Evolutionary conservation across 345 rosid species (phyloP), one percentile per base, ranked within the genome.

Genomic region (Chamaenerion angustifolium): DNA sequence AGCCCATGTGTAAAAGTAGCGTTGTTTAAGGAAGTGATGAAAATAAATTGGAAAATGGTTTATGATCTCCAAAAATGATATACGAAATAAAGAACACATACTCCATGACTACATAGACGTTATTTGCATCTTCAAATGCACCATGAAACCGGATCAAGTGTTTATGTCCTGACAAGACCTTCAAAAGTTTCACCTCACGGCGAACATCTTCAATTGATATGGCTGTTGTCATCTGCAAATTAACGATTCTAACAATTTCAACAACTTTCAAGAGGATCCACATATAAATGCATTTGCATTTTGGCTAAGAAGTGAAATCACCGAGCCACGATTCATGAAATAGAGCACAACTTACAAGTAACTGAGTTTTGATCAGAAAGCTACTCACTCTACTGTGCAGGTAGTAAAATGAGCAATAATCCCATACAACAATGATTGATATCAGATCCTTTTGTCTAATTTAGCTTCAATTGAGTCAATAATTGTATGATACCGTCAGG

Each of bases 81-180:
- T 55, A 13, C 10, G 19, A 57, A 37, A 21, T 31, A 59, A 49
- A 53, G 18, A 54, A 64, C 46, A 74, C 93, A 15, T 83, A 87
- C 98, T 92, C 96, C 95, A 84, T 84, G 47, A 84, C 90, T 42
- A 87, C 69, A 80, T 79, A 92, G 56, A 92, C 86, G 42, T 74
- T 74, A 55, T 67, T 78, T 6, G 65, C 69, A 68, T 87, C 96
- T 62, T 92, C 98, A 53, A 71, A 87, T n/a, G 74, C 93, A 74
- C 85, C 96, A 64, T 78, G 71, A 71, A 80, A 80, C 48, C 77
- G 74, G 75, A 87, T 74, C 67, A 82, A 82, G 68, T 92, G 80
- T 47, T 64, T 76, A 60, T 84, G 95, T 16, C 88, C 88, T 0
- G 95, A 84, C 51, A 92, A 54, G 48, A 80, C 86, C 80, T 79